Evolutionary conservation across 192 early-diverging fungal genomes (phyloP).

Genomic region (Rhizophagus clarus): DNA sequence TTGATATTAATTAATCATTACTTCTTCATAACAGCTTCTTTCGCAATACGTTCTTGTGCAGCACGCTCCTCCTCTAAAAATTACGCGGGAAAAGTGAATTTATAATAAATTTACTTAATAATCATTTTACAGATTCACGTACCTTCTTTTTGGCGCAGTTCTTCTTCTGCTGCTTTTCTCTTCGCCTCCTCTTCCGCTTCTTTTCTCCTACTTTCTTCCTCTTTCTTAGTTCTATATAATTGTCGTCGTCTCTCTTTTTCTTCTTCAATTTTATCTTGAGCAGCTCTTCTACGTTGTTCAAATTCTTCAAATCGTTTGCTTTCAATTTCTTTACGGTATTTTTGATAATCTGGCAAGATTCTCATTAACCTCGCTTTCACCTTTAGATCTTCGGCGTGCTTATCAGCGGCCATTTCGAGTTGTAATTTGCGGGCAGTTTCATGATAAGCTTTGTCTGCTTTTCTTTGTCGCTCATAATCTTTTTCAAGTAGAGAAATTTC

Average conservation of each 20-base stretch:
- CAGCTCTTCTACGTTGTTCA: constrained; percentile 55
- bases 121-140: no score
- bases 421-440: constrained; percentile 72
- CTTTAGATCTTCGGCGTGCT: constrained; percentile 72
- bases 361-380: constrained; percentile 79
- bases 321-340: constrained; percentile 62
- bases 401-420: constrained; percentile 61
- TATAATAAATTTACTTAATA: background rate
- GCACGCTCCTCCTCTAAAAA: constrained; percentile 50
- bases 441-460: constrained; percentile 78
- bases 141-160: constrained; percentile 35
- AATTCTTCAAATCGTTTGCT: constrained; percentile 60
- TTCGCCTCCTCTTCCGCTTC: constrained; percentile 47
- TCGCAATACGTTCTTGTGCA: constrained; percentile 47
- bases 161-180: constrained; percentile 46
- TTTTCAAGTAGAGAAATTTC: constrained; percentile 89
- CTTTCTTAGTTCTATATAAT: constrained; percentile 55
- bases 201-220: constrained; percentile 46
- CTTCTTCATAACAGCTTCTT: constrained; percentile 37
- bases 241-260: constrained; percentile 75
- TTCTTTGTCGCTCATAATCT: constrained; percentile 91
- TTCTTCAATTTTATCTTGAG: constrained; percentile 63
- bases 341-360: constrained; percentile 81
- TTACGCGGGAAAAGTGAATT: background rate
- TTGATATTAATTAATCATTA: background rate